Evolutionary conservation across 1,284 basidiomycete species (phyloP).

Genomic region (Trametes versicolor): DNA sequence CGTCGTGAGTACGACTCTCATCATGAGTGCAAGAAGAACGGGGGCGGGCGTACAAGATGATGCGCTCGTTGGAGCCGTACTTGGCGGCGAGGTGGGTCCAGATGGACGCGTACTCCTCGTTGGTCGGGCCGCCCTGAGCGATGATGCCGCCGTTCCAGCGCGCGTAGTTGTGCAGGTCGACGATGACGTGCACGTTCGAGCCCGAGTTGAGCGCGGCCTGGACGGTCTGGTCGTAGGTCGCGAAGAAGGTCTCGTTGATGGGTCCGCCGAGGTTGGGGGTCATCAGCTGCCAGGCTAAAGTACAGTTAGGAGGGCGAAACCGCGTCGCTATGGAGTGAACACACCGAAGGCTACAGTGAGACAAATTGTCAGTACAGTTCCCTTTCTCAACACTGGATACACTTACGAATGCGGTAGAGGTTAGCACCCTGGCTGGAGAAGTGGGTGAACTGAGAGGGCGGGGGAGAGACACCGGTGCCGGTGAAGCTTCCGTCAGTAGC

Average conservation of each 20-base stretch:
- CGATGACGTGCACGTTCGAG: conserved; percentile 56
- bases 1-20: conserved; percentile 2
- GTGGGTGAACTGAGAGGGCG: conserved; percentile 53
- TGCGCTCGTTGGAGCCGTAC: conserved; percentile 56
- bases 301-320: background rate
- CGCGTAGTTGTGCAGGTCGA: conserved; percentile 66
- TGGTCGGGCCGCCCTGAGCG: conserved; percentile 62
- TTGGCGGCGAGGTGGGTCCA: conserved; percentile 63
- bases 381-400: background rate
- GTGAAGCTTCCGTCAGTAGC: conserved; percentile 55
- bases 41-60: conserved; percentile 52
- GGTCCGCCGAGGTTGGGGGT: conserved; percentile 57
- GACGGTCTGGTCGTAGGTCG: conserved; percentile 57
- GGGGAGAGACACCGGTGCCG: conserved; percentile 49
- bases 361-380: background rate
- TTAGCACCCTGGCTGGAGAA: conserved; percentile 57
- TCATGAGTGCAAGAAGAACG: background rate
- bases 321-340: background rate
- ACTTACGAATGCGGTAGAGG: conserved; percentile 56
- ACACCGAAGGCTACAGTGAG: conserved; percentile 43
- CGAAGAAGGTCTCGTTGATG: conserved; percentile 53
- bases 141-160: conserved; percentile 61
- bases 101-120: conserved; percentile 59
- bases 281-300: conserved; percentile 61
- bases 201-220: conserved; percentile 57